phyloP scores from a whole-genome alignment of 2,329 filamentous ascomycete species.

The Akanthomyces muscarius region DNA sequence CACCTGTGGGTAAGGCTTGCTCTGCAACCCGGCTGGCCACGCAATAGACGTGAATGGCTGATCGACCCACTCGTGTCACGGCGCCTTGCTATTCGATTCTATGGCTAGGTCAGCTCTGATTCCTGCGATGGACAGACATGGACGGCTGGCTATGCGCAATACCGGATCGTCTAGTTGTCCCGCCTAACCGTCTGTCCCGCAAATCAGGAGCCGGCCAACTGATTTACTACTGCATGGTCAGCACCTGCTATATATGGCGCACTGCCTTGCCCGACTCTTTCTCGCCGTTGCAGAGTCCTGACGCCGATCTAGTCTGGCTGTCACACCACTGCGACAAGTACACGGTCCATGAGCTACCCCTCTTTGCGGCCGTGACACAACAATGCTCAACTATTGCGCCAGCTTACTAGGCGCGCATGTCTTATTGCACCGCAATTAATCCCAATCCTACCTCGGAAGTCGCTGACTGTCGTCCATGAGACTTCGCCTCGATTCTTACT shows the following conservation, averaged over 20 bases:
- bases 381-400: background rate
- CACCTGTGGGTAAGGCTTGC: background rate
- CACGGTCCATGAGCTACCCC: slow-evolving; percentile 2
- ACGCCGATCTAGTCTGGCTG: background rate
- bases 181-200: slow-evolving; percentile 1
- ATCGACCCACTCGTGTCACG: background rate
- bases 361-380: slow-evolving; percentile 4
- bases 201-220: background rate
- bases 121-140: background rate
- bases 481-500: background rate
- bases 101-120: background rate
- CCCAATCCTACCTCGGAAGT: background rate
- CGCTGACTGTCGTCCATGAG: background rate
- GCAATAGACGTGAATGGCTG: background rate
- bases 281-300: background rate
- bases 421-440: too few species aligned
- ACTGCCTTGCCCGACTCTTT: background rate
- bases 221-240: background rate
- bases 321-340: background rate
- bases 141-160: background rate
- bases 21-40: background rate
- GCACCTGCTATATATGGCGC: background rate
- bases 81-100: background rate
- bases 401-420: slow-evolving; percentile 4
- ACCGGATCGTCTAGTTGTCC: slow-evolving; percentile 9